phyloP scores from a whole-genome alignment of 2,329 filamentous ascomycete genomes.

The Aureobasidium sp. region DNA sequence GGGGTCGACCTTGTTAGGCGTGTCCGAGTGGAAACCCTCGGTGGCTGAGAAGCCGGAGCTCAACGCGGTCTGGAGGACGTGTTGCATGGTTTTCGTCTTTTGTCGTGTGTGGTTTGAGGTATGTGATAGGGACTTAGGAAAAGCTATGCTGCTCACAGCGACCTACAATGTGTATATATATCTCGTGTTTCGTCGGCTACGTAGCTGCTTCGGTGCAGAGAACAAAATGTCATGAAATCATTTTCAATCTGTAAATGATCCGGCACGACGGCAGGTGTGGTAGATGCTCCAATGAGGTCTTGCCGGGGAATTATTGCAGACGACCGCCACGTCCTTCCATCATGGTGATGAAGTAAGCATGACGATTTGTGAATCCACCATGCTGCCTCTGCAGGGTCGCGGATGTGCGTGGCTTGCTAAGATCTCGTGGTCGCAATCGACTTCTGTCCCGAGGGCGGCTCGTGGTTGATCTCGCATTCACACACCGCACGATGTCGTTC shows the following conservation, averaged over 20 bases:
- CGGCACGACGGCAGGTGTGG: neutral
- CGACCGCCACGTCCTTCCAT: neutral
- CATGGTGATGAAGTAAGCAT: constrained; percentile 1
- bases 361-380: neutral
- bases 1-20: constrained; percentile 17
- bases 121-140: neutral
- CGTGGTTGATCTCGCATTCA: neutral
- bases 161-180: neutral
- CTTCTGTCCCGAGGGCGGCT: neutral
- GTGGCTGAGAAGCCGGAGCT: constrained; percentile 18
- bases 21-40: constrained; percentile 19
- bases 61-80: constrained; percentile 21
- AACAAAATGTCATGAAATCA: neutral
- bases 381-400: neutral
- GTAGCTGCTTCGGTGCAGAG: neutral
- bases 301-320: neutral
- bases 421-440: neutral
- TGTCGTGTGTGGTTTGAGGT: neutral
- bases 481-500: neutral
- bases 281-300: neutral
- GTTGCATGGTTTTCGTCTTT: constrained; percentile 18
- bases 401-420: neutral
- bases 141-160: neutral
- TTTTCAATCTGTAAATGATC: neutral
- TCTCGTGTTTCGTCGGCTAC: neutral